A percentile compares a stretch with the other conserved stretches of the same genome.
Conservation (phyloP, 139 green algal species). For the Pycnococcus provasolii region DNA sequence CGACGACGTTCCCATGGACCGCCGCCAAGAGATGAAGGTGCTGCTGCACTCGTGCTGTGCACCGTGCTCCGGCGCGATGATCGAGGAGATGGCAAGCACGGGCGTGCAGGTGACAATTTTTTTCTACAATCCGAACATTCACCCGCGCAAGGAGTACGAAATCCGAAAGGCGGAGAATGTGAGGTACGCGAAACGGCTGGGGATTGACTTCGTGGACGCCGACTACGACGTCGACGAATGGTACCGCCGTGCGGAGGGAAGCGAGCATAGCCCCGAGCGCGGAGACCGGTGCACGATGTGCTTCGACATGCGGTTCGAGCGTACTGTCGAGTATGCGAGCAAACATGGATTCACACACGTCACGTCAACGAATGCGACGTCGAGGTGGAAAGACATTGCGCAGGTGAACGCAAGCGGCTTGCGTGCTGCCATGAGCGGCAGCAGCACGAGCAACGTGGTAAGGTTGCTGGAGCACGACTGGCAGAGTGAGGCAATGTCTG, state of each 20-base stretch:
- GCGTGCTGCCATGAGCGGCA: not conserved
- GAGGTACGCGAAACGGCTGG: slow-evolving; percentile 9
- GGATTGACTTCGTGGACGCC: slow-evolving; percentile 10
- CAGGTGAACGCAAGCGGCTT: slow-evolving; percentile 3
- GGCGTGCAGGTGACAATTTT: slow-evolving; percentile 15
- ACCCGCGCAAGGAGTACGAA: slow-evolving; percentile 16
- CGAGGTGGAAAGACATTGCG: slow-evolving; percentile 3
- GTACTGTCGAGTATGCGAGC: slow-evolving; percentile 1
- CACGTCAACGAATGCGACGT: slow-evolving; percentile 12
- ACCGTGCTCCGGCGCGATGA: slow-evolving; percentile 10
- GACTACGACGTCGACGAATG: slow-evolving; percentile 19
- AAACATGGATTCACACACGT: slow-evolving; percentile 5
- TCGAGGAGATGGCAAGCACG: slow-evolving; percentile 4
- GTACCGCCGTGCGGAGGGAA: slow-evolving; percentile 3
- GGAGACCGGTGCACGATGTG: slow-evolving; percentile 18
- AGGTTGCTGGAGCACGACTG: not conserved
- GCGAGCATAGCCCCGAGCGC: slow-evolving; percentile 8
- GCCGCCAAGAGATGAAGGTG: not conserved
- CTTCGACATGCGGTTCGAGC: slow-evolving; percentile 22
- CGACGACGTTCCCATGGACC: not conserved
- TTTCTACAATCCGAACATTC: slow-evolving; percentile 25
- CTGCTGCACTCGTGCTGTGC: slow-evolving; percentile 23
- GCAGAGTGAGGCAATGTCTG: slow-evolving; percentile 10
- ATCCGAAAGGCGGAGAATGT: slow-evolving; percentile 16
- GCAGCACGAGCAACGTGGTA: too few relatives aligned